Base-by-base conservation (phyloP, 1,284 basidiomycete genomes). In the Ustanciosporium gigantosporum region DNA sequence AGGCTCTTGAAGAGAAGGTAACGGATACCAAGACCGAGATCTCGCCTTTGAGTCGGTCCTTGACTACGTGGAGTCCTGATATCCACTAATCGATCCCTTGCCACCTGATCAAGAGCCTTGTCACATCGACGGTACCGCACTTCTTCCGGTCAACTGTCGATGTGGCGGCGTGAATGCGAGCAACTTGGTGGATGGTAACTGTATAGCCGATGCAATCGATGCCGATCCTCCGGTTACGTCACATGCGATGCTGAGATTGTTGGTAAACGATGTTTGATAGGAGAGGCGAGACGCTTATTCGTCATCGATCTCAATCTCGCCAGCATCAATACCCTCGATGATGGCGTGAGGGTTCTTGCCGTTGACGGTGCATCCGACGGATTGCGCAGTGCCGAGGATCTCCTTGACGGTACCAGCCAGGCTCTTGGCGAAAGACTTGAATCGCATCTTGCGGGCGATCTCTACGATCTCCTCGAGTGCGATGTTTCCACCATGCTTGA, bases 401-500 rank as follows among this genome's bases (percentile, higher is more conserved):
- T 81, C 80, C 86, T 96, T 96, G 73, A 87, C 90, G 70, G 88
- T 88, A 50, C 89, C 88, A 16, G 90, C 85, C 46, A 98, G 84
- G 73, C 87, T 85, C 84, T 93, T 95, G 73, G 93, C 89, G 64
- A 98, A 84, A 13, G 93, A 97, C 82, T 97, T 97, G 82, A 83
- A 83, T 80, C 86, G 88, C 93, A 99, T 96, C 72, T 88, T 95
- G 80, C 95, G 89, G 75, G 91, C 91, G 80, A 94, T 93, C 60
- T 94, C 88, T 79, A 92, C 82, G 78, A 98, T 91, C 82, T 95
- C 90, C 79, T 97, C 94, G 55, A 98, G 84, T 52, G 92, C 79
- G 71, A 99, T 85, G 84, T 97, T 98, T 66, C 95, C 95, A 59
- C 82, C 82, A 86, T 99, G 95, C 81, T 92, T 93, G 83, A 97